phyloP scores from a whole-genome alignment of 768 basidiomycete species.

The Lentinus tigrinus region DNA sequence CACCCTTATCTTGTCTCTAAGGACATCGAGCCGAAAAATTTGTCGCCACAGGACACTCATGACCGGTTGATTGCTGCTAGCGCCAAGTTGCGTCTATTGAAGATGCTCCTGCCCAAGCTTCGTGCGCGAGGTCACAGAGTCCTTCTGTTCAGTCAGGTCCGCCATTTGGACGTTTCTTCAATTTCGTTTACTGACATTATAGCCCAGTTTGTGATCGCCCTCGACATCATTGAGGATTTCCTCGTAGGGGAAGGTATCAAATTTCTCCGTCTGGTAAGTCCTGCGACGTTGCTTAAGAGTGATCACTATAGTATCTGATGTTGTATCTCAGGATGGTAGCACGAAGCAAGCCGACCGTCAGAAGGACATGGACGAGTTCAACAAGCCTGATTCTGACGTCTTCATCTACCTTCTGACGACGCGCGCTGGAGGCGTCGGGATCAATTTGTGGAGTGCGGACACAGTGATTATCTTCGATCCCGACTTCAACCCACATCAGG shows the following conservation, averaged over 20 bases:
- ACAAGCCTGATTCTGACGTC: conserved; percentile 79
- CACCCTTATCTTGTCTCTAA: conserved; percentile 86
- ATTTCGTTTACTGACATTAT: neutral
- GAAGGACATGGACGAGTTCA: conserved; percentile 94
- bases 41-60: conserved; percentile 62
- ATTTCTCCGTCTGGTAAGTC: conserved; percentile 70
- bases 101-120: conserved; percentile 76
- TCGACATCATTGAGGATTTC: conserved; percentile 90
- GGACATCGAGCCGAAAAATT: conserved; percentile 71
- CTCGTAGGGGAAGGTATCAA: conserved; percentile 76
- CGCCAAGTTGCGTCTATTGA: conserved; percentile 81
- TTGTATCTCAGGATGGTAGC: conserved; percentile 69
- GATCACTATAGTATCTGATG: neutral
- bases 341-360: conserved; percentile 86
- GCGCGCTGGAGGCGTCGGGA: conserved; percentile 90
- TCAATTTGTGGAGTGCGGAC: conserved; percentile 89
- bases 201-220: conserved; percentile 77
- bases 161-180: conserved; percentile 27
- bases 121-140: conserved; percentile 85
- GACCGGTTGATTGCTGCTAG: conserved; percentile 80
- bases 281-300: neutral
- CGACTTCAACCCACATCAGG: conserved; percentile 98
- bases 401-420: conserved; percentile 93
- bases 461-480: conserved; percentile 93
- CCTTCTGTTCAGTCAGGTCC: conserved; percentile 83